Base-by-base conservation (phyloP, 2,329 filamentous ascomycete genomes). In the Didymella arachidicola region DNA sequence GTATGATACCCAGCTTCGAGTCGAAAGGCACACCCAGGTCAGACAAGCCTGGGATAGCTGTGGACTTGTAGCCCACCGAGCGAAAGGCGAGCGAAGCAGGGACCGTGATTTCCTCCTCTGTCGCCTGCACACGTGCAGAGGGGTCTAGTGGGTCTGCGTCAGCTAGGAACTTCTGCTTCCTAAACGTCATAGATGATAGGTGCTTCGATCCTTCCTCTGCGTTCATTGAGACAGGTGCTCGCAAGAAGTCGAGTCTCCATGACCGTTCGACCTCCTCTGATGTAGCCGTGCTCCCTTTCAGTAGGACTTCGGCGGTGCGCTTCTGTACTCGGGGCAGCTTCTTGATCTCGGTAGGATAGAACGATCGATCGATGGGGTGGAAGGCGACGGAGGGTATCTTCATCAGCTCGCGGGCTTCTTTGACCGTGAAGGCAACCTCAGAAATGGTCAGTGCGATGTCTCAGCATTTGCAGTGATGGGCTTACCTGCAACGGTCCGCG, bases 61-160 rank as follows among this genome's bases (percentile, higher is more conserved):
- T 84, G 0, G 93, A 93, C 68, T 92, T 92, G 79, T 99, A 99
- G 7, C 95, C 95, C 42, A 99, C 93, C n/a, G 92, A 96, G 18
- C 93, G 87, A 79, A 99, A 97, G 16, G 92, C 93, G 4, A 94
- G 73, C 6, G 87, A 84, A 0, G 92, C 87, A 0, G 86, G 82
- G 5, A 96, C 67, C 4, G 82, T 81, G 78, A 8, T 85, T 81
- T 41, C 77, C 66, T 16, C 67, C 4, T 66, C 56, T 19, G 83
- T 79, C 2, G 73, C 73, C 2, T 81, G 77, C 8, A 84, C 79
- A 34, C 74, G 72, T 82, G 84, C 78, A 83, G 86, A 58, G 72
- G 83, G 67, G 45, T 83, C 76, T 11, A 85, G 82, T 1, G 80
- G 79, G 36, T 81, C 79, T 7, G 71, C 53, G 16, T 69, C 68